These are phyloP conservation scores for Solanum hybrid DNA, from an alignment of 305 asterid species.

Conservation along the genomic window DNA sequence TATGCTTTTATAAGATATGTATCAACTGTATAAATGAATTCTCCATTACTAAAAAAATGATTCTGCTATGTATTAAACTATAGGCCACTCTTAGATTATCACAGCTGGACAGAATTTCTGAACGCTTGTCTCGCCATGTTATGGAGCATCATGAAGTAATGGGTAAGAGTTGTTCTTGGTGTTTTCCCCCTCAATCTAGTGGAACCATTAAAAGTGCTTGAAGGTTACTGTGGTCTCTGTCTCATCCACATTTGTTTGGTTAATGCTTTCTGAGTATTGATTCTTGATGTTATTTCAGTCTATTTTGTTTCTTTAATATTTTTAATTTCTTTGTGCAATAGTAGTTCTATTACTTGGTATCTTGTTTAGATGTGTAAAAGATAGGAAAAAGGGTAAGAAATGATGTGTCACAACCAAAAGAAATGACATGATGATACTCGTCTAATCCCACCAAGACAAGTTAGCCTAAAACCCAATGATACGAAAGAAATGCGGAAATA, in stretches of 20 bases:
- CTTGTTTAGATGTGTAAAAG: background rate
- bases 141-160: constrained; percentile 98
- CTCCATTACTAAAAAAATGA: background rate
- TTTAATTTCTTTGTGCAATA: background rate
- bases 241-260: constrained; percentile 3
- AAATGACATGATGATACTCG: background rate
- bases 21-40: background rate
- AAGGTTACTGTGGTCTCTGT: background rate
- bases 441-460: background rate
- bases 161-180: constrained; percentile 55
- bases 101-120: constrained; percentile 83
- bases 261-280: background rate
- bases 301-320: background rate
- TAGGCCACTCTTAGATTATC: constrained; percentile 89
- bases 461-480: background rate
- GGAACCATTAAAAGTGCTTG: background rate
- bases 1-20: background rate
- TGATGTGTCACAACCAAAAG: background rate
- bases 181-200: background rate
- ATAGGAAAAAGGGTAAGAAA: background rate
- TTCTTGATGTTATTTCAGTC: background rate
- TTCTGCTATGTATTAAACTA: constrained; percentile 35
- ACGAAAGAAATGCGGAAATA: background rate
- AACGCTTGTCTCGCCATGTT: constrained; percentile 87
- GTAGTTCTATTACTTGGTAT: background rate